Conservation (phyloP, 2,329 filamentous ascomycete species). For the Phaeosphaeriaceae sp. region DNA sequence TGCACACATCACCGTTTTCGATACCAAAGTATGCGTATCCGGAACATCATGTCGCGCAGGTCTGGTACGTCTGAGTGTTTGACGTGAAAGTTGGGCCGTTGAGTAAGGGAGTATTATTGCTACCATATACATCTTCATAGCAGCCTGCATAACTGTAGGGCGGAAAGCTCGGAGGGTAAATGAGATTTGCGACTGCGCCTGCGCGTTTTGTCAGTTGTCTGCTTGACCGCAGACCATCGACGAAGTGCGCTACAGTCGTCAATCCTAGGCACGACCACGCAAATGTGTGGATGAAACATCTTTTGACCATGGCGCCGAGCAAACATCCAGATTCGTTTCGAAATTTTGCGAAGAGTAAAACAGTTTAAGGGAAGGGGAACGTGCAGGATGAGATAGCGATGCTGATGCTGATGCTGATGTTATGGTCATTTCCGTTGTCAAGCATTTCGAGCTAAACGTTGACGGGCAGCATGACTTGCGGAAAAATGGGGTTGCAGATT, state of each 20-base stretch:
- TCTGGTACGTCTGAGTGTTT: not conserved
- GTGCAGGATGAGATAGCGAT: no score
- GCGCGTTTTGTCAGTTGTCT: not conserved
- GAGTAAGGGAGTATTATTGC: not conserved
- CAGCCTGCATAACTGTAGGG: not conserved
- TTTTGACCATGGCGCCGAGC: not conserved
- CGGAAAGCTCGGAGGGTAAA: not conserved
- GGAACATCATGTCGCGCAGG: not conserved
- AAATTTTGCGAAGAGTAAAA: no score
- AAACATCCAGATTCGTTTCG: not conserved
- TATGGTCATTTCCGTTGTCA: no score
- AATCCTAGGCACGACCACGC: not conserved
- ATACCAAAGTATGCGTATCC: not conserved
- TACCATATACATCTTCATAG: not conserved
- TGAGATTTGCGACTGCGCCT: not conserved
- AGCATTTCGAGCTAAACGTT: no score
- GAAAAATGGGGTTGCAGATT: no score
- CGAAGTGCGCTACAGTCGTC: not conserved
- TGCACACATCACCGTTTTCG: not conserved
- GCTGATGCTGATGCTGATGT: no score
- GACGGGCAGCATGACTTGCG: no score
- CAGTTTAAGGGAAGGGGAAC: no score
- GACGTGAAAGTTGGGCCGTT: not conserved
- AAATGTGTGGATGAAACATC: not conserved
- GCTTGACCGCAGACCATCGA: not conserved